Evolutionary conservation across 1,284 basidiomycete genomes (phyloP).

Genomic region (Takashimella koratensis): DNA sequence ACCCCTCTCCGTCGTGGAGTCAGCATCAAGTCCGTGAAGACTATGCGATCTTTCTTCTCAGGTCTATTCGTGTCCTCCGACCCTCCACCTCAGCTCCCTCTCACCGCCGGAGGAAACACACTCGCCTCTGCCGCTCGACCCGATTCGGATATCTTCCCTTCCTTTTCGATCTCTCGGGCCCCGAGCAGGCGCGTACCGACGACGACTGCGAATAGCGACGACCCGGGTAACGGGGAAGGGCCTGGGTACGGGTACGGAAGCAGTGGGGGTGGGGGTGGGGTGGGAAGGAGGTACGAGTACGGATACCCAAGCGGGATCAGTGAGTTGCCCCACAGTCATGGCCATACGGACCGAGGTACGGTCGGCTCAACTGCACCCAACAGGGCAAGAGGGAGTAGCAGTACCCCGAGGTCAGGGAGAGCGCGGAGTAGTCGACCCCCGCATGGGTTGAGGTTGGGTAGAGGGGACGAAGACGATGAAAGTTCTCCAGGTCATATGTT

Average conservation of each 20-base stretch:
- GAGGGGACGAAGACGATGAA: too few species aligned
- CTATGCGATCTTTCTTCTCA: slow-evolving; percentile 34
- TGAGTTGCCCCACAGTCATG: not conserved
- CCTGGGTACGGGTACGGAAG: too few species aligned
- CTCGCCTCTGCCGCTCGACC: slow-evolving; percentile 20
- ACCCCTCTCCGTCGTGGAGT: slow-evolving; percentile 20
- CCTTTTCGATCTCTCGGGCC: not conserved
- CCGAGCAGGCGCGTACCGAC: not conserved
- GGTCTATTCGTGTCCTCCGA: slow-evolving; percentile 12
- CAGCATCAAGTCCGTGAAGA: slow-evolving; percentile 31
- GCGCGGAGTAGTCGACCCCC: too few species aligned
- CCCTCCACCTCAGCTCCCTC: slow-evolving; percentile 1
- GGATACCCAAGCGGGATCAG: not conserved
- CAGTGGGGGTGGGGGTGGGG: too few species aligned
- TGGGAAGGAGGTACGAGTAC: not conserved
- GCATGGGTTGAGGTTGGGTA: too few species aligned
- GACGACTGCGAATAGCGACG: not conserved
- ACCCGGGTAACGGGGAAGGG: not conserved
- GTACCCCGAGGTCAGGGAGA: too few species aligned
- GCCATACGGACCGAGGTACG: too few species aligned
- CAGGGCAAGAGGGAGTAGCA: too few species aligned
- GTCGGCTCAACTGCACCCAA: too few species aligned
- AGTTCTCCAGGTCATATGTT: slow-evolving; percentile 19
- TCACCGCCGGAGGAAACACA: not conserved
- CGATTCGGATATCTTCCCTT: slow-evolving; percentile 31